These are phyloP conservation scores for Huntiella savannae DNA, from an alignment of 2,329 filamentous ascomycete species.

Conservation along the genomic window DNA sequence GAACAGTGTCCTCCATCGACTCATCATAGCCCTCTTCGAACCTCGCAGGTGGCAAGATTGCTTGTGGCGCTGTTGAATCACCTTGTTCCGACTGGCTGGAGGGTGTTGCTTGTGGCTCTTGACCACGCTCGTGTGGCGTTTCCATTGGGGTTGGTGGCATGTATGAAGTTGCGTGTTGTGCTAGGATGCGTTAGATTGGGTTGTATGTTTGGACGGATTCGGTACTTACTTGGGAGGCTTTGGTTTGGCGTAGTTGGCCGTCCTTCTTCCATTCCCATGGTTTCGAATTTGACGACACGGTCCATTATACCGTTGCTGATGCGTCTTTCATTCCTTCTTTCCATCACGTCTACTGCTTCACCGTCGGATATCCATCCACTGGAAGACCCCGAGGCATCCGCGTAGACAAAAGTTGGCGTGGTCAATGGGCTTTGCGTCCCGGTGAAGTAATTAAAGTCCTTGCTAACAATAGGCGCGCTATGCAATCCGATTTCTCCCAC, in stretches of 20 bases:
- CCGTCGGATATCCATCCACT: conserved; percentile 33
- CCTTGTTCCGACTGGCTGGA: conserved; percentile 12
- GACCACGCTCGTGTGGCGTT: conserved; percentile 29
- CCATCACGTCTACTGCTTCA: conserved; percentile 15
- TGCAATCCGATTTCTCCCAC: conserved; percentile 13
- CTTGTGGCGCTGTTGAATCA: conserved; percentile 16
- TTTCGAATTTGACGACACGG: conserved; percentile 40
- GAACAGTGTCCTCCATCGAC: conserved; percentile 48
- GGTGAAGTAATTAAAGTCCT: conserved; percentile 32
- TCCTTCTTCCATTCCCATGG: conserved; percentile 17
- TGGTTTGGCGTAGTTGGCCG: conserved; percentile 18
- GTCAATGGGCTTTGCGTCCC: conserved; percentile 24
- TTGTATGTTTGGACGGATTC: neutral
- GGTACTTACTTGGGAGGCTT: conserved; percentile 35
- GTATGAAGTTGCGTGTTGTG: conserved; percentile 26
- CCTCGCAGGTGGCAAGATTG: conserved; percentile 23
- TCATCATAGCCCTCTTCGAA: conserved; percentile 44
- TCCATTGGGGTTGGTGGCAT: conserved; percentile 49
- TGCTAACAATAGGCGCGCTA: conserved; percentile 17
- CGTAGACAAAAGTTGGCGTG: conserved; percentile 29
- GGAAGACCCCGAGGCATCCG: conserved; percentile 24
- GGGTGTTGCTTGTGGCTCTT: conserved; percentile 16
- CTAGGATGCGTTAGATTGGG: neutral
- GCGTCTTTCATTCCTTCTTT: conserved; percentile 18
- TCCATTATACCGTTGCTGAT: conserved; percentile 44